Conservation (phyloP, 768 basidiomycete species). For the Panaeolus cyanescens region DNA sequence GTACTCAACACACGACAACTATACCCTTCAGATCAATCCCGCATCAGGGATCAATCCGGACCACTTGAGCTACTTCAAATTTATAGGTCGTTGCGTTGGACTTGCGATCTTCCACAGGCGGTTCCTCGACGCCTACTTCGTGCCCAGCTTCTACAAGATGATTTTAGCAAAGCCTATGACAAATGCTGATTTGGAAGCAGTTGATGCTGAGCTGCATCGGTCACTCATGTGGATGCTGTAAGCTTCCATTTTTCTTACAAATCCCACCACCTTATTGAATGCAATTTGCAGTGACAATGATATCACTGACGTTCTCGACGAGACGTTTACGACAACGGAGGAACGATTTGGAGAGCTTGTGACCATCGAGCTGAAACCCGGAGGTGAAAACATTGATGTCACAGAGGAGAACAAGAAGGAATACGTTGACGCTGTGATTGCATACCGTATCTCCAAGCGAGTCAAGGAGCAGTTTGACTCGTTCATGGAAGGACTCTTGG, state of each 20-base stretch:
- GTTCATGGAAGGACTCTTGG: slow-evolving; percentile 84
- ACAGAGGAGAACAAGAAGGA: slow-evolving; percentile 79
- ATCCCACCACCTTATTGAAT: background rate
- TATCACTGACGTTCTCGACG: slow-evolving; percentile 74
- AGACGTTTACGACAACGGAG: slow-evolving; percentile 71
- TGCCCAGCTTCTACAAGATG: slow-evolving; percentile 82
- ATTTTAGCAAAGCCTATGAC: slow-evolving; percentile 62
- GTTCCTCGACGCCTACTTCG: slow-evolving; percentile 81
- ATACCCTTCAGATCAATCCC: slow-evolving; percentile 80
- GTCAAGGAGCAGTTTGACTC: slow-evolving; percentile 84
- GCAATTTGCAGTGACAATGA: slow-evolving; percentile 60
- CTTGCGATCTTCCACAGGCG: slow-evolving; percentile 78
- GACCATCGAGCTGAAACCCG: slow-evolving; percentile 64
- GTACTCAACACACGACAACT: slow-evolving; percentile 80
- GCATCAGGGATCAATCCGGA: slow-evolving; percentile 77
- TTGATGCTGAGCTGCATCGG: slow-evolving; percentile 69
- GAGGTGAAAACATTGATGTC: slow-evolving; percentile 61
- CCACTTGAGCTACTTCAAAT: slow-evolving; percentile 80
- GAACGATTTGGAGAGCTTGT: slow-evolving; percentile 77
- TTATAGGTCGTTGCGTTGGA: slow-evolving; percentile 74
- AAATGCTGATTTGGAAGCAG: slow-evolving; percentile 66
- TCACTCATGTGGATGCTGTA: slow-evolving; percentile 78
- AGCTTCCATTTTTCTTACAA: slow-evolving; percentile 25
- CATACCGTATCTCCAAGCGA: slow-evolving; percentile 80
- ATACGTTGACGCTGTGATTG: slow-evolving; percentile 76